Percentiles rank a stretch among this genome's conserved stretches.
These are phyloP conservation scores for Colletotrichum sp. DNA, from an alignment of 2,329 filamentous ascomycete genomes.

Conservation along the genomic window DNA sequence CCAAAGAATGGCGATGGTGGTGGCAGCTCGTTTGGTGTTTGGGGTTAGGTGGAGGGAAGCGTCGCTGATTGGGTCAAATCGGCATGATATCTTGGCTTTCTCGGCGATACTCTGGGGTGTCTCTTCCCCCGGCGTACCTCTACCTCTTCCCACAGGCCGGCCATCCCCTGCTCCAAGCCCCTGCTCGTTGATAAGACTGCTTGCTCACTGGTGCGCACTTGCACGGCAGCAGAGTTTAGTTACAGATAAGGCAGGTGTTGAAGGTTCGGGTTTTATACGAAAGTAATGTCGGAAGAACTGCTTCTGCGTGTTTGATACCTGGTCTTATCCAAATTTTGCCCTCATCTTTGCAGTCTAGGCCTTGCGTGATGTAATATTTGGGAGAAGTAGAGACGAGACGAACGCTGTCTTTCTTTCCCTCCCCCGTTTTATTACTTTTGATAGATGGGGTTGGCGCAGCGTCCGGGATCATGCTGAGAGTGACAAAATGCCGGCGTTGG, in stretches of 20 bases:
- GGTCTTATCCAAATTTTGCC: neutral
- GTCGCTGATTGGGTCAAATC: neutral
- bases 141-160: neutral
- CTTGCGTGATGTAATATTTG: neutral
- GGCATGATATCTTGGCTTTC: constrained; percentile 14
- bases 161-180: neutral
- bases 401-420: neutral
- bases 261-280: neutral
- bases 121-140: neutral
- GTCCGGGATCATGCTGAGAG: neutral
- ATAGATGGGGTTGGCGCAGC: neutral
- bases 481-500: neutral
- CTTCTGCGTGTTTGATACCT: neutral
- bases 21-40: neutral
- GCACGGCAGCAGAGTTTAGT: neutral
- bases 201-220: neutral
- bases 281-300: neutral
- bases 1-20: neutral
- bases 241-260: neutral
- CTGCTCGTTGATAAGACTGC: neutral
- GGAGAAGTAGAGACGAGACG: neutral
- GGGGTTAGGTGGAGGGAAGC: neutral
- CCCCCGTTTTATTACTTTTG: neutral
- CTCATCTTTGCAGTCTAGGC: neutral
- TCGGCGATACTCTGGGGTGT: neutral